These are phyloP conservation scores for Elongisporangium anandrum DNA, from an alignment of 352 stramenopile genomes.

Conservation along the genomic window DNA sequence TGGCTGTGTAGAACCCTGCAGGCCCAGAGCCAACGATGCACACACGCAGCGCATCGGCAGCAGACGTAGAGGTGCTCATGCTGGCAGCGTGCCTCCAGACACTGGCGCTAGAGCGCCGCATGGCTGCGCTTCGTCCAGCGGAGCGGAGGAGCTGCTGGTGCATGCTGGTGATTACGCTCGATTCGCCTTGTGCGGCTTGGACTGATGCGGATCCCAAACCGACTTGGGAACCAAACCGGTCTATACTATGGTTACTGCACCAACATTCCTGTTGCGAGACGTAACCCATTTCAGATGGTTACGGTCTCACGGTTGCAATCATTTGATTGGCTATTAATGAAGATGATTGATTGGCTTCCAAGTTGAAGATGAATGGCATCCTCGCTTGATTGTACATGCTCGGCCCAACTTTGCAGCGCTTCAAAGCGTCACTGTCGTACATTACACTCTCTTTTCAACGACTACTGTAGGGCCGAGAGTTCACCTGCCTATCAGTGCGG, in stretches of 20 bases:
- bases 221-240: neutral
- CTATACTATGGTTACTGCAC: too few relatives aligned
- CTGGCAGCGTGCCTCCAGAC: neutral
- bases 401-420: too few relatives aligned
- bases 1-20: constrained; percentile 91
- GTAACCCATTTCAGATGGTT: neutral
- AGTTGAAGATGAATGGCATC: too few relatives aligned
- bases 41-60: constrained; percentile 40
- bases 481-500: too few relatives aligned
- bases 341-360: too few relatives aligned
- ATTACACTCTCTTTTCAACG: too few relatives aligned
- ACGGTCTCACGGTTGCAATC: neutral
- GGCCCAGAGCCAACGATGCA: constrained; percentile 90
- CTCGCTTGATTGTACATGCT: too few relatives aligned
- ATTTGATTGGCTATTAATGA: too few relatives aligned
- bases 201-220: neutral
- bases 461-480: too few relatives aligned
- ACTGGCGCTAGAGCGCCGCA: neutral
- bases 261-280: neutral
- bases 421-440: too few relatives aligned
- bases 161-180: neutral
- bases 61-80: neutral
- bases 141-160: neutral
- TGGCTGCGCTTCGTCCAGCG: neutral
- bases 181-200: neutral